Base-by-base conservation (phyloP, 495 filamentous ascomycete genomes). In the Aspergillus diversus region DNA sequence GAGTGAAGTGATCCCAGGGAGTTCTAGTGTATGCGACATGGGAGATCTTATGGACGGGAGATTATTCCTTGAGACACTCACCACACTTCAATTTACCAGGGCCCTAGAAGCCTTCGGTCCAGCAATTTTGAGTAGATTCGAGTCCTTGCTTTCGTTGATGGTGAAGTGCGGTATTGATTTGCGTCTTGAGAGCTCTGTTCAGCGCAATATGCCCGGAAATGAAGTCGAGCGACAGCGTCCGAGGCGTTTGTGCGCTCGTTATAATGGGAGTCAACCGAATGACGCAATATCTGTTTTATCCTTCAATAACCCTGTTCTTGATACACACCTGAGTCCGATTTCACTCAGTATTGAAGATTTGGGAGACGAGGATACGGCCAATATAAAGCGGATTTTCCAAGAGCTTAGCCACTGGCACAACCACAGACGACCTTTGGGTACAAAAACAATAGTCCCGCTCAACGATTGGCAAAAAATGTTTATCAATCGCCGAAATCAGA, bases 401-500 rank as follows among this genome's bases (percentile, higher is more conserved):
- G 89, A 91, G 56, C 63, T 85, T 1, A 77, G 78, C 3, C 87
- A 92, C 69, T 90, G 86, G 88, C 88, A 91, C 65, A 88, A 86
- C 61, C 83, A 83, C 42, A 81, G 75, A 33, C 55, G 56, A 0
- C 76, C 74, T 1, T 47, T 90, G 8, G 80, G 82, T 59, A 66
- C 69, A 0, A 84, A 82, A 63, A 12, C 46, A 17, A 57, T 31
- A 5, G 12, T 34, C 34, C 27, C 48, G 5, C n/a, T 65, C 34
- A 56, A 64, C 0, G 27, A 42, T 17, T n/a, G 59, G 52, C 58
- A 66, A 11, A 43, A 35, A 32, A 50, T 39, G 37, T 56, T 53
- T 49, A 16, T 33, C 32, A 62, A 55, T 33, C 70, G 57, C 46
- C 67, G 66, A 32, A 66, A 67, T 48, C 66, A 74, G 17, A 48